Evolutionary conservation across 305 asterid genomes (phyloP), one percentile per base, ranked within the genome.

Genomic region (Petunia hybrid): DNA sequence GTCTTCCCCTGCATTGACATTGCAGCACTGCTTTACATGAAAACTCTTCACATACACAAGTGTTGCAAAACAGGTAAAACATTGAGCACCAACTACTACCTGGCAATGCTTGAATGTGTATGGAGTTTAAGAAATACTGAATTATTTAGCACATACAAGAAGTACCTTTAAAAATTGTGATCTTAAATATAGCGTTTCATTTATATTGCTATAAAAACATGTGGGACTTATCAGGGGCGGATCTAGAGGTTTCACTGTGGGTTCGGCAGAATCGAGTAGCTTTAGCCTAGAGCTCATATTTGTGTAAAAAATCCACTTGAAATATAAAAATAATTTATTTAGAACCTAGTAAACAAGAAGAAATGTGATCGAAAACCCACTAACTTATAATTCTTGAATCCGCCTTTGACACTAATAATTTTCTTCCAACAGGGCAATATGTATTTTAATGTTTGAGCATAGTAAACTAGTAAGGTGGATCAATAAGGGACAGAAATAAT

Each of bases 1-100:
- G 84, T 84, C 97, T 91, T 8, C 98, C 98, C 88, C 97, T 92
- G 94, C 56, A 62, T 41, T 77, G 51, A 62, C n/a, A 63, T 4
- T 62, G 57, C 39, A 63, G 2, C 5, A 7, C 9, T 8, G 60
- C 7, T 40, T 55, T 14, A 2, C 13, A 53, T 7, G 4, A 13
- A 0, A 1, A 16, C 16, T 59, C 10, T 9, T 6, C 67, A 31
- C 1, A 61, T 31, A 61, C 35, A 3, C 67, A 61, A 6, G 40
- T 31, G 1, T 1, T 61, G 39, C 14, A 61, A 61, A 61, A 61
- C 41, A 61, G 67, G 14, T 31, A 8, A 14, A 61, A 65, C 22
- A 5, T 65, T 39, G 46, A 1, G 35, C 71, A 39, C 35, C 71
- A 65, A 13, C 48, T 13, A 36, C 38, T 38, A 9, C 9, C 4